Conservation (phyloP, 1,284 basidiomycete species). For the Apiotrichum domesticum region DNA sequence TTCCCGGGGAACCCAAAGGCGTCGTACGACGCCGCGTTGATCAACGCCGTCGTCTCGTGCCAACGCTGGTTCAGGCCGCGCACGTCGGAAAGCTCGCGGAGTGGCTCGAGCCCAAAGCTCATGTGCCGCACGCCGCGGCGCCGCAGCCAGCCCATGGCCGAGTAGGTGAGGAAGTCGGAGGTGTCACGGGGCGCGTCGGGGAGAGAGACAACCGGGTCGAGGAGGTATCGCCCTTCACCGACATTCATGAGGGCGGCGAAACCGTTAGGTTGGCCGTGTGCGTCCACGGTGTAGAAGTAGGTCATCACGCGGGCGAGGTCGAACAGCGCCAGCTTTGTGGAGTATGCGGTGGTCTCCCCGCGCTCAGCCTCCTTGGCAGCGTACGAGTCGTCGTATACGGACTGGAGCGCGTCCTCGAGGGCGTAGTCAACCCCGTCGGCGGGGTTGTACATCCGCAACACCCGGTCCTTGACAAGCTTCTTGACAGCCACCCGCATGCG, state of each 20-base stretch:
- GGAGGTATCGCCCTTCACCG: constrained; percentile 2
- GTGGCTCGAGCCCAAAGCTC: constrained; percentile 14
- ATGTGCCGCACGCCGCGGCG: constrained; percentile 8
- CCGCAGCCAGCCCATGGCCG: constrained; percentile 10
- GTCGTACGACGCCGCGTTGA: constrained; percentile 11
- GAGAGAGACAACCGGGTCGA: constrained; percentile 11
- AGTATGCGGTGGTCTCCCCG: constrained; percentile 11
- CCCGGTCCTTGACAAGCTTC: constrained; percentile 6
- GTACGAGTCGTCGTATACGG: constrained; percentile 10
- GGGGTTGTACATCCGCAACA: constrained; percentile 9
- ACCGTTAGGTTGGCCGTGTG: constrained; percentile 2
- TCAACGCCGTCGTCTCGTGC: constrained; percentile 6
- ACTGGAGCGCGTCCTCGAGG: constrained; percentile 10
- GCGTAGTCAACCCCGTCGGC: constrained; percentile 1
- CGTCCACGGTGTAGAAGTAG: constrained; percentile 10
- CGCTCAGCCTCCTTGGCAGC: constrained; percentile 8
- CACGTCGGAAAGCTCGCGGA: constrained; percentile 1
- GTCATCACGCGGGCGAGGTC: constrained; percentile 9
- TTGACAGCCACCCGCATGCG: constrained; percentile 5
- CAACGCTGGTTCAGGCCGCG: background rate
- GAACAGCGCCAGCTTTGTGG: constrained; percentile 15
- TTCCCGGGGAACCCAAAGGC: constrained; percentile 13
- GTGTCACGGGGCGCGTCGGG: constrained; percentile 5
- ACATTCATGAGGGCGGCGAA: constrained; percentile 10
- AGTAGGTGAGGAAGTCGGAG: constrained; percentile 12